phyloP scores from a whole-genome alignment of 257 asterid genomes.

The Nicotiana noctiflora region DNA sequence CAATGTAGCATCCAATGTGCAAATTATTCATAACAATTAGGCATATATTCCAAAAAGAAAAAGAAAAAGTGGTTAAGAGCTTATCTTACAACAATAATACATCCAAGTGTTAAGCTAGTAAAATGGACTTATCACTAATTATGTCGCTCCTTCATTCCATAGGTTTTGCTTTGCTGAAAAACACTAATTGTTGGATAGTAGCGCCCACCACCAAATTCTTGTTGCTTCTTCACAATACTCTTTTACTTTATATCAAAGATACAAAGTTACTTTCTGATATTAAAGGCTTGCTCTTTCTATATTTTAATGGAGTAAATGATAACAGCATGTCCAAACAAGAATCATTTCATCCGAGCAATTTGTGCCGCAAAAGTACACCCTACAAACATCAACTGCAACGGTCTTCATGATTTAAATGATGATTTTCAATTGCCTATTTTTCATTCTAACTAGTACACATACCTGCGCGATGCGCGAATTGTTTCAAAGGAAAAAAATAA shows the following conservation, averaged over 20 bases:
- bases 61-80: not conserved
- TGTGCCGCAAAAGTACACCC: not conserved
- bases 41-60: not conserved
- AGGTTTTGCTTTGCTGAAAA: not conserved
- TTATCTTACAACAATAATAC: not conserved
- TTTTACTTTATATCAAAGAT: not conserved
- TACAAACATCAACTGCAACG: not conserved
- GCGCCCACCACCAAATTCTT: not conserved
- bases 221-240: not conserved
- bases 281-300: not conserved
- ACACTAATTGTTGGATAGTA: not conserved
- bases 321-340: constrained; percentile 5
- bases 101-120: not conserved
- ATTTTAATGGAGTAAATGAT: not conserved
- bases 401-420: not conserved
- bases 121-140: not conserved
- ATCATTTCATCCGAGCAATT: not conserved
- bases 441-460: too few relatives aligned
- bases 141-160: not conserved
- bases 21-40: too few relatives aligned
- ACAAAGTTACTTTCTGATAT: not conserved
- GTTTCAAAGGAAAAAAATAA: too few relatives aligned
- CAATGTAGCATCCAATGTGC: too few relatives aligned
- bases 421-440: not conserved
- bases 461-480: too few relatives aligned